Conservation (phyloP, 345 rosid species). For the Moricandia arvensis region DNA sequence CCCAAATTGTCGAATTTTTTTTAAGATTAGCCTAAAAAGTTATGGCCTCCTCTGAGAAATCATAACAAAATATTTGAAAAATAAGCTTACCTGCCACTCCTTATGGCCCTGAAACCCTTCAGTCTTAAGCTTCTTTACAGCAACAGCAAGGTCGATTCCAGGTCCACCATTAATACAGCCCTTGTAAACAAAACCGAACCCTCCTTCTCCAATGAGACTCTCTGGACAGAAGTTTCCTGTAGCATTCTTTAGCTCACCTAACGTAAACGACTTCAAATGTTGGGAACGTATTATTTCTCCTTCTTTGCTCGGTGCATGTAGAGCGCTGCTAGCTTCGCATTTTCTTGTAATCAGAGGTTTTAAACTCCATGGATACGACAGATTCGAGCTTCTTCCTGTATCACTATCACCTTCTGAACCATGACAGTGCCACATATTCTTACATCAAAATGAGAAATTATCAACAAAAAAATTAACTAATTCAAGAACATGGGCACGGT, state of each 20-base stretch:
- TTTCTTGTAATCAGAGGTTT: conserved; percentile 23
- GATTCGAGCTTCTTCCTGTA: conserved; percentile 14
- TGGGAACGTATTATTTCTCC: conserved; percentile 51
- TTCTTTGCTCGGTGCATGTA: conserved; percentile 42
- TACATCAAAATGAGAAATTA: neutral
- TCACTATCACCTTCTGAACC: conserved; percentile 18
- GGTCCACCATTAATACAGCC: conserved; percentile 68
- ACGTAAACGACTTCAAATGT: conserved; percentile 54
- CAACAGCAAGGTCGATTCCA: conserved; percentile 54
- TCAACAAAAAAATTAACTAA: neutral
- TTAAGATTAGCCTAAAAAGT: neutral
- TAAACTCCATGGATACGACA: conserved; percentile 35
- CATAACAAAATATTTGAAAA: neutral
- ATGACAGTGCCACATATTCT: conserved; percentile 5
- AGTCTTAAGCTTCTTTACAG: conserved; percentile 72
- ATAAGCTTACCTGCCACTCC: conserved; percentile 76
- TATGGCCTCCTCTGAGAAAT: neutral
- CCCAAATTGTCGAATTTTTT: neutral
- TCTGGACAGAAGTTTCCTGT: conserved; percentile 64
- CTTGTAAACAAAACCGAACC: conserved; percentile 80
- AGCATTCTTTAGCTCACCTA: conserved; percentile 57
- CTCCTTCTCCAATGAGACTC: conserved; percentile 82
- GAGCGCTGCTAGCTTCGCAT: conserved; percentile 24
- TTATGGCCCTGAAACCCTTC: conserved; percentile 82
- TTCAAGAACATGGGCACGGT: neutral